Base-by-base conservation (phyloP, 2,329 filamentous ascomycete genomes). In the Colletotrichum limetticola region DNA sequence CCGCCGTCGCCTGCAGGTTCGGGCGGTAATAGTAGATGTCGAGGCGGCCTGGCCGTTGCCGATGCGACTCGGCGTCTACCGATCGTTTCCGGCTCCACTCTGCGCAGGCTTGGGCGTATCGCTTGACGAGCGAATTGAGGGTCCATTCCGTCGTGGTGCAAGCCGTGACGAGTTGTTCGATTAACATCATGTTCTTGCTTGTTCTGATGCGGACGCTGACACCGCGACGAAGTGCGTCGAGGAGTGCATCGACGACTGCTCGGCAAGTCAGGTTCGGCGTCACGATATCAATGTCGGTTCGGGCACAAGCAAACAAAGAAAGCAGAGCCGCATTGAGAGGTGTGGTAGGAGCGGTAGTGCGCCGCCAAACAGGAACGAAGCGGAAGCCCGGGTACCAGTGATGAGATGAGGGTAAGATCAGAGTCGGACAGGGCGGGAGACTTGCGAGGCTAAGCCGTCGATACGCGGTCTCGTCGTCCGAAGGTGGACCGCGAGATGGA, bases 141-240 rank as follows among this genome's bases (percentile, higher is more conserved):
- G 92, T 93, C 74, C 89, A 85, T 0, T 89, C 86, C 0, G 94
- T 96, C 0, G 92, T 94, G 0, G 92, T 95, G 0, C 92, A 92
- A 0, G 93, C 91, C 0, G 94, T 97, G 28, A 94, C 85, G n/a
- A 97, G 84, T 80, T 97, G 94, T 82, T 97, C 94, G 35, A 94
- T 82, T 19, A 93, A 79, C 93, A 95, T 95, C 86, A 95, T 91
- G 16, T 85, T 85, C 71, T 87, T 87, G 75, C 91, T 92, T 0
- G 93, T 95, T 7, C 93, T 85, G 56, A 95, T 87, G 8, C 85
- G 85, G 1, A 97, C 90, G 66, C 92, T 82, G 12, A 97, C 88
- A 1, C 94, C 93, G 1, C 93, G 87, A 4, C 82, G 76, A 0
- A 96, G 82, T 0, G 93, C 92, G 1, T 83, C 83, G 1, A 93